These are phyloP conservation scores for Abortiporus biennis DNA, from an alignment of 1,284 basidiomycete species.

Conservation along the genomic window DNA sequence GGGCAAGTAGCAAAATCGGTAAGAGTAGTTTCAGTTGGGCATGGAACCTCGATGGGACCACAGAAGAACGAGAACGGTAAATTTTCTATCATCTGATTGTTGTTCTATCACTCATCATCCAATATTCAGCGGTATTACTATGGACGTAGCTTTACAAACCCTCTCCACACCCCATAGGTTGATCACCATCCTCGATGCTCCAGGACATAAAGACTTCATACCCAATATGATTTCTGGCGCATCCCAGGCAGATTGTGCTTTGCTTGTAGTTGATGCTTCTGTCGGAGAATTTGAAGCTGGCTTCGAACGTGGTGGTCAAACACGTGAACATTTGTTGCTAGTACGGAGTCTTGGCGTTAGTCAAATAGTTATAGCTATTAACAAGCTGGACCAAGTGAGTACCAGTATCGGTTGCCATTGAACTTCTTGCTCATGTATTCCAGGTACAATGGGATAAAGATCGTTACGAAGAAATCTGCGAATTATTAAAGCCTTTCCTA, in stretches of 20 bases:
- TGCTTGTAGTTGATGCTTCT: slow-evolving; percentile 91
- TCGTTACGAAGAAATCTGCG: slow-evolving; percentile 84
- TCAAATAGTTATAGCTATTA: slow-evolving; percentile 89
- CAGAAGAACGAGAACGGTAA: slow-evolving; percentile 89
- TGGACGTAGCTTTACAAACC: slow-evolving; percentile 90
- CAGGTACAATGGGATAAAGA: slow-evolving; percentile 81
- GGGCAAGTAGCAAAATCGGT: slow-evolving; percentile 86
- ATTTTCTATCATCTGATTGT: slow-evolving; percentile 14
- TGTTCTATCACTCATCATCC: background rate
- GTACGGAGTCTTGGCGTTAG: slow-evolving; percentile 93
- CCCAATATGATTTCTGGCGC: slow-evolving; percentile 99
- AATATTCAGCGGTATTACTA: slow-evolving; percentile 84
- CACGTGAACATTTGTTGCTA: slow-evolving; percentile 91
- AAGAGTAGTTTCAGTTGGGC: slow-evolving; percentile 97
- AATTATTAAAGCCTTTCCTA: slow-evolving; percentile 76
- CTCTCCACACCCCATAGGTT: slow-evolving; percentile 74
- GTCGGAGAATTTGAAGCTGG: slow-evolving; percentile 95
- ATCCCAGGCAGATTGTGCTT: slow-evolving; percentile 92
- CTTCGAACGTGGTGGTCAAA: slow-evolving; percentile 92
- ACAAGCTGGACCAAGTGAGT: slow-evolving; percentile 87
- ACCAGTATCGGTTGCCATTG: slow-evolving; percentile 1
- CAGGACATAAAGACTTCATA: slow-evolving; percentile 96
- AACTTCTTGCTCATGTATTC: slow-evolving; percentile 4
- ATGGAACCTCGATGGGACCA: slow-evolving; percentile 93
- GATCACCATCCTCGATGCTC: slow-evolving; percentile 93